Evolutionary conservation across 2,329 filamentous ascomycete genomes (phyloP), one percentile per base, ranked within the genome.

Genomic region (Drechslerella coelobrocha): DNA sequence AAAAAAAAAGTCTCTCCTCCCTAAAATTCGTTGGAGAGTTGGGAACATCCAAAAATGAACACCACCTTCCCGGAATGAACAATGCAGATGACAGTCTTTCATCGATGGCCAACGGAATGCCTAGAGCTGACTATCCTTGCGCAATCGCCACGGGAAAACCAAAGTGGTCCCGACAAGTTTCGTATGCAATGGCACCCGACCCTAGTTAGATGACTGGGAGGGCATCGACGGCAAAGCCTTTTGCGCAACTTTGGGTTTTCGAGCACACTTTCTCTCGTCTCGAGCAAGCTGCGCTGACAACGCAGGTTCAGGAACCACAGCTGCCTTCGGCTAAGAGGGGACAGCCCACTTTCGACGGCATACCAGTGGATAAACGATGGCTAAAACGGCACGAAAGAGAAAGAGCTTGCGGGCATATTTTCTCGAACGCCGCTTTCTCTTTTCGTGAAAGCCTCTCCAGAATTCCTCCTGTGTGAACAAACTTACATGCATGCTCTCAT

Each of bases 11-110:
- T 39, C 34, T 39, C 34, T 14, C 12, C 34, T 14, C 12, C 34
- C 34, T n/a, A 14, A 39, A 39, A 39, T 14, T 10, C 34, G 3
- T 10, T 39, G 12, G 34, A 39, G 3, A 6, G 34, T 39, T 39
- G 34, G 4, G 34, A 39, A n/a, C 34, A 39, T 39, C 34, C 34
- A 14, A 39, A 39, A 39, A 14, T 14, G 34, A 39, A 39, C 43
- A 48, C 34, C 24, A 69, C 65, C 65, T 69, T 69, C 65, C 65
- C 37, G 65, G 52, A 61, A 19, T 14, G 52, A 55, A 17, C 34
- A 55, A 26, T 37, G 34, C 34, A 39, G 34, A 39, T 39, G 34
- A 39, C 34, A 14, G 12, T 39, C 34, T 39, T 39, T 39, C 34
- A 39, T 39, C 34, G 34, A 39, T 39, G 34, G 34, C 34, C 5